Percentiles rank a stretch among this genome's conserved stretches.
These are phyloP conservation scores for Blechomonas ayalai DNA, from an alignment of 208 protist species.

Conservation along the genomic window DNA sequence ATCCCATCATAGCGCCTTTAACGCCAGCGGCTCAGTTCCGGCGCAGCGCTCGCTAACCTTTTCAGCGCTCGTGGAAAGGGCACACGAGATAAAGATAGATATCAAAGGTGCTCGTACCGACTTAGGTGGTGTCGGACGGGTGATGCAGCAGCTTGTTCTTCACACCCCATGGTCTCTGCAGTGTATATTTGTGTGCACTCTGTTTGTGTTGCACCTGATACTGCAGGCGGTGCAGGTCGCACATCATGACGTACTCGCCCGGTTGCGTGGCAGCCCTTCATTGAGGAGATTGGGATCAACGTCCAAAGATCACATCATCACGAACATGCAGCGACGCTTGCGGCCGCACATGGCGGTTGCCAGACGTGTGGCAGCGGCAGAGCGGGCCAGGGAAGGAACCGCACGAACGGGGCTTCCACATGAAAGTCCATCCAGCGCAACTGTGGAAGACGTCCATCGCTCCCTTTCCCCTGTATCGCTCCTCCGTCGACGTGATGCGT, in stretches of 20 bases:
- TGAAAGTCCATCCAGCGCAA: background rate
- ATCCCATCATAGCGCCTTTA: too few relatives aligned
- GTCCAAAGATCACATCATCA: too few relatives aligned
- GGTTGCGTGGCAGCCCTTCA: too few relatives aligned
- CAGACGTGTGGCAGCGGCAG: background rate
- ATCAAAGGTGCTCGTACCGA: background rate
- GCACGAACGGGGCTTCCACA: background rate
- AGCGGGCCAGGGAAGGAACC: slow-evolving; percentile 2
- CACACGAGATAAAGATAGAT: background rate
- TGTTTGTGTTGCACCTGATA: slow-evolving; percentile 23
- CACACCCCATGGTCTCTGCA: background rate
- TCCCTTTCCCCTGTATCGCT: too few relatives aligned
- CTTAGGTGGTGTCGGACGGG: background rate
- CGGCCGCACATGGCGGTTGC: background rate
- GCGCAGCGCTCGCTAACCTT: too few relatives aligned
- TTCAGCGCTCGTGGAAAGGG: background rate
- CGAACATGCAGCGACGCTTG: too few relatives aligned
- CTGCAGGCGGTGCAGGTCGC: slow-evolving; percentile 46
- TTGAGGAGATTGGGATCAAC: too few relatives aligned
- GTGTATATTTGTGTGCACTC: background rate
- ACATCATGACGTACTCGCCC: slow-evolving; percentile 42
- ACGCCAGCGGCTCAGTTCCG: too few relatives aligned
- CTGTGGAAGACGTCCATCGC: too few relatives aligned
- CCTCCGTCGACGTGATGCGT: too few relatives aligned
- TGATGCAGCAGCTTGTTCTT: background rate